Base-by-base conservation (phyloP, 2,329 filamentous ascomycete genomes). In the Aspergillus chevalieri region DNA sequence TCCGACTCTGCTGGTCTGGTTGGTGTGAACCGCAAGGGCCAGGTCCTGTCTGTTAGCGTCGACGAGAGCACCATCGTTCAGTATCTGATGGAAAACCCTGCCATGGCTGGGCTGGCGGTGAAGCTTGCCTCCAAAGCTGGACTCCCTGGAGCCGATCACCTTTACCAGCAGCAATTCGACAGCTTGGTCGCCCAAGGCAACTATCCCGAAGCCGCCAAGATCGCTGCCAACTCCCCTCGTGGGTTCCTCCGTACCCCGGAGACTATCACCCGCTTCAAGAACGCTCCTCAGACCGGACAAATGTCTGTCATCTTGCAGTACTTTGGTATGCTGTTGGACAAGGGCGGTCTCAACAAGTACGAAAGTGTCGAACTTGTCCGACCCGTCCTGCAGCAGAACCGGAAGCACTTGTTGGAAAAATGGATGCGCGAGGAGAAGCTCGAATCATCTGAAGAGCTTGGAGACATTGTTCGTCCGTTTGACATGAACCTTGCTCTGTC, bases 341-440 rank as follows among this genome's bases (percentile, higher is more conserved):
- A 98, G 80, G 92, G 93, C 51, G 82, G 82, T 24, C 77, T 98
- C 43, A 98, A 98, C 74, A 84, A 86, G 66, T 87, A 95, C 57
- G 93, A 98, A 73, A 95, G 91, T 43, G 77, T 98, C 36, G 93
- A 98, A 75, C 79, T 98, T 53, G 91, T 93, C 8, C 84, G 90
- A 58, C 93, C 93, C 17, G 93, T 98, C 17, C 80, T 98, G 50
- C 84, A 87, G 49, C 93, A 98, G 72, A 93, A 91, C 69, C 84
- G 93, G 57, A 97, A 96, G 75, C 89, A 97, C 65, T 77, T 98
- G 22, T 81, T 98, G 24, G 93, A 97, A 74, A 98, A 98, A 74
- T 98, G 94, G 94, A 81, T 97, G 70, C 86, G 86, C 65, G 93
- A 97, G 74, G 87, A 89, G 72, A 98, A 98, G 78, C 80, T 98